phyloP scores from a whole-genome alignment of 352 stramenopile species.

The Phytophthora sp. region DNA sequence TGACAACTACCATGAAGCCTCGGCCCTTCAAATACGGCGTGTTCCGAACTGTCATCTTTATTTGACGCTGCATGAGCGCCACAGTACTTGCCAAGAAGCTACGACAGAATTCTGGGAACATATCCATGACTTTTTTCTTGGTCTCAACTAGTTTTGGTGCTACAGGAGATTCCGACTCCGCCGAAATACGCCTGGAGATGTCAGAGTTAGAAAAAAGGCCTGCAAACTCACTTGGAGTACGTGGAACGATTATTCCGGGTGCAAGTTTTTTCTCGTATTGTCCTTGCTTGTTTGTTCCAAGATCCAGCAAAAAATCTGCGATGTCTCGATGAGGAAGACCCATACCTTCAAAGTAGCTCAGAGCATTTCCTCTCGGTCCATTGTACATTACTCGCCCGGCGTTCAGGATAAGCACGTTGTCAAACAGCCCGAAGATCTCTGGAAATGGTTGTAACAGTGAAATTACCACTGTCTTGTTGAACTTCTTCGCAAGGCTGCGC shows the following conservation, averaged over 20 bases:
- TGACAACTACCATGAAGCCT: constrained; percentile 39
- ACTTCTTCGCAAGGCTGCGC: constrained; percentile 34
- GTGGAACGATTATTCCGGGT: background rate
- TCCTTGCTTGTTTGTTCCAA: constrained; percentile 35
- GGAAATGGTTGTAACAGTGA: constrained; percentile 81
- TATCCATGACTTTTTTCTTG: constrained; percentile 79
- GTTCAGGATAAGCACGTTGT: constrained; percentile 44
- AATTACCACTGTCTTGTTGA: constrained; percentile 55
- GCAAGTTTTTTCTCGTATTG: constrained; percentile 26
- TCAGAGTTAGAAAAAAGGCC: constrained; percentile 14
- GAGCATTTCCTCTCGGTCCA: constrained; percentile 52
- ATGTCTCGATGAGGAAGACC: constrained; percentile 43
- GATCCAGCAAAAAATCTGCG: constrained; percentile 44
- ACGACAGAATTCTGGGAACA: constrained; percentile 31
- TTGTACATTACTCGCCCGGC: constrained; percentile 37
- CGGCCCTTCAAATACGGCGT: constrained; percentile 35
- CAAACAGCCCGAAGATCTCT: constrained; percentile 40
- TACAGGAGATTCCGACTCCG: constrained; percentile 1
- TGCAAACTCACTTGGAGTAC: constrained; percentile 22
- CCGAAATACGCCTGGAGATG: constrained; percentile 1
- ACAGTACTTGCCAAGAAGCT: constrained; percentile 23
- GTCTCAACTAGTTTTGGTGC: constrained; percentile 13
- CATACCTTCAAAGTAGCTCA: constrained; percentile 75
- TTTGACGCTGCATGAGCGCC: constrained; percentile 46
- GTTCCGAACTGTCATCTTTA: constrained; percentile 55